phyloP scores from a whole-genome alignment of 805 yeast genomes.

The Kregervanrija pseudodelftensis region DNA sequence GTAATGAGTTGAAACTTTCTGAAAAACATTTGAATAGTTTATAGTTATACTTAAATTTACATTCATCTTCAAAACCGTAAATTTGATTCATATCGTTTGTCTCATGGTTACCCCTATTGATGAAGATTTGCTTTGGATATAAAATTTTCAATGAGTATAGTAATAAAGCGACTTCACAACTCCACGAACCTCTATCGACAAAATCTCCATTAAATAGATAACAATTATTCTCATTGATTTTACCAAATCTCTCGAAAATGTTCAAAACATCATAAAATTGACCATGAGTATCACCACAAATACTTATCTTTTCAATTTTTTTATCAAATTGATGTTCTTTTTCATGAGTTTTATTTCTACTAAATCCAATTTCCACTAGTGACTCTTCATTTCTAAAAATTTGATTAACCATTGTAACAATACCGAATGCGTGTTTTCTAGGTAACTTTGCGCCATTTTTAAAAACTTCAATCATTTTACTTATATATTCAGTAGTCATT shows the following conservation, averaged over 20 bases:
- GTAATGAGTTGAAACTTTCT: conserved; percentile 79
- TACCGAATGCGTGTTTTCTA: conserved; percentile 76
- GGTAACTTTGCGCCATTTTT: conserved; percentile 68
- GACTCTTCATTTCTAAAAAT: conserved; percentile 62
- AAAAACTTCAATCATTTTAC: conserved; percentile 62
- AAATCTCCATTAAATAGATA: conserved; percentile 95
- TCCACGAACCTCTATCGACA: conserved; percentile 98
- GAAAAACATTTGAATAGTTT: conserved; percentile 75
- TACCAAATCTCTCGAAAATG: conserved; percentile 68
- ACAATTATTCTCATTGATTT: conserved; percentile 56
- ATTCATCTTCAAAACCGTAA: conserved; percentile 94
- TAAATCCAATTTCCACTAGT: conserved; percentile 58
- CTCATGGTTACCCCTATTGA: conserved; percentile 96
- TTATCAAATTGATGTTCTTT: conserved; percentile 27
- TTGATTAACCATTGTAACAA: conserved; percentile 63
- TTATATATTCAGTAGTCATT: conserved; percentile 48
- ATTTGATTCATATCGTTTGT: conserved; percentile 95
- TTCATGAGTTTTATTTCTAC: conserved; percentile 26
- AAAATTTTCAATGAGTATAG: conserved; percentile 70
- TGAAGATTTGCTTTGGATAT: conserved; percentile 60
- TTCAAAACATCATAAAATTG: conserved; percentile 87
- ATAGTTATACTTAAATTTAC: conserved; percentile 81
- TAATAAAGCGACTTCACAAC: conserved; percentile 87
- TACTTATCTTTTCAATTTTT: conserved; percentile 51
- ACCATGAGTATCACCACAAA: conserved; percentile 98